Conservation (phyloP, 352 stramenopile species). For the Phytophthora hybrid region DNA sequence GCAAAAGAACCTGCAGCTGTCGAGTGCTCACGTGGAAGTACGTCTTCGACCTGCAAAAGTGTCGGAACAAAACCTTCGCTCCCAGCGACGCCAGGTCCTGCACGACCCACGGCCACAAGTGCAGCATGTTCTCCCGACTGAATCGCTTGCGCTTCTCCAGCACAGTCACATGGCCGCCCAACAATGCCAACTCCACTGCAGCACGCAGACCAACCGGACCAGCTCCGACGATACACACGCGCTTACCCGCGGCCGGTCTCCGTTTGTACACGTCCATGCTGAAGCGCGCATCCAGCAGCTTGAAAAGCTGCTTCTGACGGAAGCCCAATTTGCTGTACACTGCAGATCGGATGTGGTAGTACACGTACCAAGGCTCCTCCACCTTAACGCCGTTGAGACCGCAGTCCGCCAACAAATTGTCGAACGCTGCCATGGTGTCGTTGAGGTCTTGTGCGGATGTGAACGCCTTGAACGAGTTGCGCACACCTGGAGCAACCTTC, state of each 20-base stretch:
- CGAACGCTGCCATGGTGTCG: constrained; percentile 54
- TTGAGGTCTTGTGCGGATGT: constrained; percentile 58
- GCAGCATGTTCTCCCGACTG: constrained; percentile 81
- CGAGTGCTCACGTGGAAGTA: constrained; percentile 87
- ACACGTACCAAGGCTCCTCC: constrained; percentile 54
- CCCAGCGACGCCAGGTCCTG: constrained; percentile 76
- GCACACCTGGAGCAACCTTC: constrained; percentile 12
- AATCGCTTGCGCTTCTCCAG: constrained; percentile 82
- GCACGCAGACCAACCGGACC: constrained; percentile 75
- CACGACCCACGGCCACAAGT: constrained; percentile 83
- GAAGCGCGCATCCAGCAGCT: constrained; percentile 61
- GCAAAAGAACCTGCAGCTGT: constrained; percentile 79
- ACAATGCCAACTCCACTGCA: constrained; percentile 69
- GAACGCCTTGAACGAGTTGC: constrained; percentile 57
- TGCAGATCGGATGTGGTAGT: constrained; percentile 58
- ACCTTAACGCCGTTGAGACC: constrained; percentile 49
- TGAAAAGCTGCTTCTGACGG: constrained; percentile 74
- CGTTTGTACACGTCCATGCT: constrained; percentile 50
- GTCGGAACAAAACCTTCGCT: constrained; percentile 74
- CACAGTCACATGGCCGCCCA: constrained; percentile 72
- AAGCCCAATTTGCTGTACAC: constrained; percentile 66
- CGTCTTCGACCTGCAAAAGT: constrained; percentile 73
- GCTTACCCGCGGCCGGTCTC: constrained; percentile 52
- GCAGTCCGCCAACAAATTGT: constrained; percentile 51
- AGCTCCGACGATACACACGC: constrained; percentile 72